Conservation (phyloP, 1,284 basidiomycete genomes). For the Leucoagaricus sp. region DNA sequence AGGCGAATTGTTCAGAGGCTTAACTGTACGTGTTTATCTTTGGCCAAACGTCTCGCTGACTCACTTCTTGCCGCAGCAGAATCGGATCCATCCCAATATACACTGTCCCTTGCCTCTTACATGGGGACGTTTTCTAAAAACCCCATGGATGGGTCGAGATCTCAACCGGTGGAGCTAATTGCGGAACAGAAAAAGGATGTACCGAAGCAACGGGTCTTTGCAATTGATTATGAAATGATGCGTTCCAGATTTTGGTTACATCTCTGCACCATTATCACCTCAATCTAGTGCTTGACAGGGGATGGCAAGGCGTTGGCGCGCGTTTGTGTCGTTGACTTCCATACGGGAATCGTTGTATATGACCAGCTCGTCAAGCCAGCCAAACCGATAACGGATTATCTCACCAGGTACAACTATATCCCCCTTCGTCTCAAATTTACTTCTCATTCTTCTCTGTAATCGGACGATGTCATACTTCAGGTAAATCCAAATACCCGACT, state of each 20-base stretch:
- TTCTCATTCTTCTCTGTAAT: conserved; percentile 20
- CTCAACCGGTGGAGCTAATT: conserved; percentile 43
- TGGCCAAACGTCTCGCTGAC: neutral
- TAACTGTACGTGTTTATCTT: conserved; percentile 45
- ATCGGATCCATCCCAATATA: conserved; percentile 66
- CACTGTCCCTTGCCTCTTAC: conserved; percentile 77
- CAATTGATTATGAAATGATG: conserved; percentile 95
- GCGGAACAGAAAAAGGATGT: conserved; percentile 23
- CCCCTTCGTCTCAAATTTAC: neutral
- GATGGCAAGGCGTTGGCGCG: conserved; percentile 87
- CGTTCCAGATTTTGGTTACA: conserved; percentile 25
- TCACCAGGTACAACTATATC: conserved; percentile 75
- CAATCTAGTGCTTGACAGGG: conserved; percentile 76
- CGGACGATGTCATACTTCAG: conserved; percentile 55
- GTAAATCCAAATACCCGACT: conserved; percentile 28
- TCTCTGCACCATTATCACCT: neutral
- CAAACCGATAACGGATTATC: conserved; percentile 82
- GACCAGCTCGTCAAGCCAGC: conserved; percentile 87
- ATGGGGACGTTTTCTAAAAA: conserved; percentile 67
- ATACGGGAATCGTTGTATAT: conserved; percentile 71
- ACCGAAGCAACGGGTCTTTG: conserved; percentile 51
- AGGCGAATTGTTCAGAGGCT: conserved; percentile 56
- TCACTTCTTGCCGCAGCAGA: conserved; percentile 48
- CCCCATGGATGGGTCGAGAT: conserved; percentile 76
- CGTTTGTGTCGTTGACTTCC: conserved; percentile 80